Base-by-base conservation (phyloP, 2,329 filamentous ascomycete species). In the Cadophora luteo-olivacea region DNA sequence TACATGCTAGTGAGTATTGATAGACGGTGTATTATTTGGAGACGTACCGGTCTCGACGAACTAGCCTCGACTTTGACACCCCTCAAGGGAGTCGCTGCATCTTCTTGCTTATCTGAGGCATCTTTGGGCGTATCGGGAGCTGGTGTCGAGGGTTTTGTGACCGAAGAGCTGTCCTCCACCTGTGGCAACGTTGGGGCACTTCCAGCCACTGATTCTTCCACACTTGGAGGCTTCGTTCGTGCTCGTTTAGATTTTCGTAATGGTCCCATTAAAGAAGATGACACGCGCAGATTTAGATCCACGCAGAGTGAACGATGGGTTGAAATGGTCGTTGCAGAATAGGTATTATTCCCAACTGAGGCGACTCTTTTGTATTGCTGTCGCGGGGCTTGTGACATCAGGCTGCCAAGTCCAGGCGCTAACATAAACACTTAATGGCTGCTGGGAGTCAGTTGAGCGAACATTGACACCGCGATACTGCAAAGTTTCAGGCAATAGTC, bases 181-280 rank as follows among this genome's bases (percentile, higher is more conserved):
- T 51, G 36, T 48, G 32, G 62, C 14, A 38, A 22, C 32, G 55
- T 65, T 36, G 66, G 38, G 29, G 36, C 22, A 38, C 61, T 63
- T 33, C 66, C 51, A 52, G 52, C 48, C 25, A 65, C 54, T n/a
- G 67, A 36, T 57, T 73, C 67, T 54, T 73, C 70, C 67, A 66
- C 72, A 22, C 48, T 70, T 54, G 74, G 70, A 41, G 72, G 69
- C 64, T 72, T 72, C 48, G 71, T 74, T 68, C 70, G 72, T 29
- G 74, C 58, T 65, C 68, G 54, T 62, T 69, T 69, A 19, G 61
- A 66, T 72, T 76, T 76, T 57, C 75, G 72, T 76, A 71, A 73
- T 55, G 72, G 71, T 66, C 72, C 72, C 75, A 77, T 77, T 69
- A 72, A 72, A 65, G 14, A 63, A 67, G 64, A 48, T 49, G 33